Base-by-base conservation (phyloP, 2,329 filamentous ascomycete genomes). In the Tricladium varicosporioides region DNA sequence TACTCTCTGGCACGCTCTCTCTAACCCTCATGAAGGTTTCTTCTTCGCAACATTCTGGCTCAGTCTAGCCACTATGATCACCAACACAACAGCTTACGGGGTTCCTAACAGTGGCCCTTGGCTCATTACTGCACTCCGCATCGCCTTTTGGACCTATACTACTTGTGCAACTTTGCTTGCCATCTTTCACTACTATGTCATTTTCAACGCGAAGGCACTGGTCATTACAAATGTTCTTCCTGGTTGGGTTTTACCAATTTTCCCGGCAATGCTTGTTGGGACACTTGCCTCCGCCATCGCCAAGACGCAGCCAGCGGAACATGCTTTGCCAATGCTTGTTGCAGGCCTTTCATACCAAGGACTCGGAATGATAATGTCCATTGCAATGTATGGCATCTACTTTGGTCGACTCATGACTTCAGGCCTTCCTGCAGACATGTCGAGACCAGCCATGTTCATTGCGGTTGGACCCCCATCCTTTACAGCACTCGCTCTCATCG, bases 21-120 rank as follows among this genome's bases (percentile, higher is more conserved):
- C 80, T 1, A 85, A 90, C 65, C 79, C 82, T 2, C 79, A 85
- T 19, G 86, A 91, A 69, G 83, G 85, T 5, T 82, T 91, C 67
- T 90, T 91, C 74, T 79, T 89, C 56, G 86, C 87, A 4, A 86
- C 87, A 0, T 88, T 86, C 69, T 89, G 88, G 77, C 77, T 92
- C 8, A 81, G 82, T 5, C 63, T 89, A 9, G 85, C 87, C 2
- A 85, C 87, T 0, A 78, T 91, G 59, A 82, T 92, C 61, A 84
- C 84, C 4, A 81, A 82, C 57, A 83, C 86, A 0, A 80, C 88
- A 43, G 75, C 80, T 1, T 92, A 89, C 67, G 86, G 81, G 15
- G 80, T 87, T 19, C 80, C 83, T 0, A 72, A 77, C 1, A 73
- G 79, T 9, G 80, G 82, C 0, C 67, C 73, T 0, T 79, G 80